Conservation (phyloP, 495 filamentous ascomycete species). For the Articulospora tetracladia region DNA sequence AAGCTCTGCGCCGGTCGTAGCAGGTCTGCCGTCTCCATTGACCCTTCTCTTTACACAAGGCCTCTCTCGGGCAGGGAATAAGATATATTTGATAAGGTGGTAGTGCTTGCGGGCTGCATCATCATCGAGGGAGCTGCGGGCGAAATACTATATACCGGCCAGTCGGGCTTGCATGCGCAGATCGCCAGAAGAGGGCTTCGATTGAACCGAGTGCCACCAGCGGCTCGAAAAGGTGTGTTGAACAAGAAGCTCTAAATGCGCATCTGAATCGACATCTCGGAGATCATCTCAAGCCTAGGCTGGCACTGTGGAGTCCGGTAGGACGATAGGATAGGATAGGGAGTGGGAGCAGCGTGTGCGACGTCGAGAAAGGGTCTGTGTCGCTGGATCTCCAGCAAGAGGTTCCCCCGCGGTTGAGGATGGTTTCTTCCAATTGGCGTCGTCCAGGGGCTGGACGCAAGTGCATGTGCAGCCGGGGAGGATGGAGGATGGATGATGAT, state of each 20-base stretch:
- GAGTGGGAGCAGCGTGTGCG: no score
- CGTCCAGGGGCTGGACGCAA: background rate
- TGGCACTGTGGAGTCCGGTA: background rate
- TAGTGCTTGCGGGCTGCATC: conserved; percentile 15
- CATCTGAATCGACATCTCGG: conserved; percentile 6
- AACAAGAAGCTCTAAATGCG: conserved; percentile 9
- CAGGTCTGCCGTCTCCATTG: conserved; percentile 47
- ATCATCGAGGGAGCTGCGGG: conserved; percentile 11
- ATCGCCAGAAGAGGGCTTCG: background rate
- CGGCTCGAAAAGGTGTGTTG: background rate
- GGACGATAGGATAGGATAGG: background rate
- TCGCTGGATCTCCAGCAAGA: background rate
- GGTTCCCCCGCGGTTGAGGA: background rate
- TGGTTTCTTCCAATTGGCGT: background rate
- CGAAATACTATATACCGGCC: background rate
- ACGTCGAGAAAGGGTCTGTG: background rate
- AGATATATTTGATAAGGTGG: background rate
- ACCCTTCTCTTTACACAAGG: background rate
- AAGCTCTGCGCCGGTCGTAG: conserved; percentile 46
- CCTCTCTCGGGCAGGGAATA: background rate
- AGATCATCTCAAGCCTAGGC: background rate
- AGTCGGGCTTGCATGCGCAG: background rate
- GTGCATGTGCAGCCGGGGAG: background rate
- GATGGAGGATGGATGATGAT: background rate
- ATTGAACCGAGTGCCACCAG: background rate